Conservation (phyloP, 345 rosid species). For the Linum lewisii region DNA sequence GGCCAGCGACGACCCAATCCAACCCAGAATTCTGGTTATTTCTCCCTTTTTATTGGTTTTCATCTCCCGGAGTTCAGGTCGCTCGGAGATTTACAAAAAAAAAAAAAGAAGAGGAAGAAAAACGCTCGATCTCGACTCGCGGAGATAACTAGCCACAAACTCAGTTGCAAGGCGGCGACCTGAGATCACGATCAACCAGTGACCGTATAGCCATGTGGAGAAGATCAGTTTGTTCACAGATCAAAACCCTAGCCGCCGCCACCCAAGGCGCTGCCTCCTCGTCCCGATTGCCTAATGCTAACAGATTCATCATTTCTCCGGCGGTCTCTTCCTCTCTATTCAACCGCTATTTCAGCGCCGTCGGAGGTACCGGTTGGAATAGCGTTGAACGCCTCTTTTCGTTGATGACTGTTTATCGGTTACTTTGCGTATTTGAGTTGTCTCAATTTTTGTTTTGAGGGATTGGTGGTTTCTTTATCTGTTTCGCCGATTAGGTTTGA, state of each 20-base stretch:
- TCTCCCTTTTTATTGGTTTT: background rate
- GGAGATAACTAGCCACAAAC: background rate
- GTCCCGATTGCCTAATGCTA: background rate
- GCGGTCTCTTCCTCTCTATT: background rate
- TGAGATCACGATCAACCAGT: background rate
- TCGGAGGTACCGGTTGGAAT: background rate
- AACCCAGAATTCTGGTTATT: background rate
- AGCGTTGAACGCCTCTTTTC: background rate
- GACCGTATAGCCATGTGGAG: background rate
- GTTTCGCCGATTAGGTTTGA: too few relatives aligned
- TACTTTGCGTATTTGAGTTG: background rate
- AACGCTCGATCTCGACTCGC: background rate
- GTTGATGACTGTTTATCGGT: background rate
- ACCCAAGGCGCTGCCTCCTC: background rate
- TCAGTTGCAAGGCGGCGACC: background rate
- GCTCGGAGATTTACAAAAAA: background rate
- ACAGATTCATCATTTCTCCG: background rate
- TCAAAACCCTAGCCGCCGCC: constrained; percentile 6
- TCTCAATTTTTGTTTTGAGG: background rate
- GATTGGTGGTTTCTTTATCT: background rate
- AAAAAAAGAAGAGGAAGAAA: too few relatives aligned
- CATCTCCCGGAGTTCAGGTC: background rate
- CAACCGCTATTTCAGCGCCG: constrained; percentile 1
- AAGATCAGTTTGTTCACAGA: background rate
- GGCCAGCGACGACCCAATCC: too few relatives aligned